Percentiles rank a stretch among this genome's conserved stretches.
Evolutionary conservation across 768 basidiomycete species (phyloP).

Genomic region (Mycena capillaripes): DNA sequence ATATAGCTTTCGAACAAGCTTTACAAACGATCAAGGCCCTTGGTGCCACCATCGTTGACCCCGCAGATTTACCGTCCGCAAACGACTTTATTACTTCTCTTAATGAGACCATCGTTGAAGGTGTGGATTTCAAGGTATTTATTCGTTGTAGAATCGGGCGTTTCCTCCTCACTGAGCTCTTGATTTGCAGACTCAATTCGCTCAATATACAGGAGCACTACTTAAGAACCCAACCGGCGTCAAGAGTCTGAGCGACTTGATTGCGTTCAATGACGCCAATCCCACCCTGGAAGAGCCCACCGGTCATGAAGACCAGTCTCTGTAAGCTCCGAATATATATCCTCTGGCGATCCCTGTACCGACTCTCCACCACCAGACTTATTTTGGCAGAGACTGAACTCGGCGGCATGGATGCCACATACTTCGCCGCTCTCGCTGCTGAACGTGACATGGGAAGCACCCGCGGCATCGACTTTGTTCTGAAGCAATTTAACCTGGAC

Average conservation of each 20-base stretch:
- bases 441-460: constrained; percentile 62
- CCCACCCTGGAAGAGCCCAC: constrained; percentile 61
- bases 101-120: constrained; percentile 67
- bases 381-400: constrained; percentile 51
- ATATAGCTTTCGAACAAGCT: constrained; percentile 55
- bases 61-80: constrained; percentile 70
- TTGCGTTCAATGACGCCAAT: constrained; percentile 68
- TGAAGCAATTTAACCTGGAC: constrained; percentile 61
- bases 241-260: constrained; percentile 67
- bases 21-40: constrained; percentile 53
- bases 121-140: constrained; percentile 69
- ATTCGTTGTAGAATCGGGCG: background rate
- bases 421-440: constrained; percentile 57
- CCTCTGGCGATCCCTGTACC: background rate
- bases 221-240: constrained; percentile 69
- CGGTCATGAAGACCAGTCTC: constrained; percentile 53
- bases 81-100: constrained; percentile 61
- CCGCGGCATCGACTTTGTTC: constrained; percentile 67
- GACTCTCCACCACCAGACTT: constrained; percentile 41
- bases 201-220: constrained; percentile 61
- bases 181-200: constrained; percentile 61
- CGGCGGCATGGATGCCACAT: constrained; percentile 51
- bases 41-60: constrained; percentile 70
- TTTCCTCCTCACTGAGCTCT: background rate
- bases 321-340: constrained; percentile 43